phyloP scores from a whole-genome alignment of 2,329 filamentous ascomycete genomes.

The Ascosphaera aggregata region DNA sequence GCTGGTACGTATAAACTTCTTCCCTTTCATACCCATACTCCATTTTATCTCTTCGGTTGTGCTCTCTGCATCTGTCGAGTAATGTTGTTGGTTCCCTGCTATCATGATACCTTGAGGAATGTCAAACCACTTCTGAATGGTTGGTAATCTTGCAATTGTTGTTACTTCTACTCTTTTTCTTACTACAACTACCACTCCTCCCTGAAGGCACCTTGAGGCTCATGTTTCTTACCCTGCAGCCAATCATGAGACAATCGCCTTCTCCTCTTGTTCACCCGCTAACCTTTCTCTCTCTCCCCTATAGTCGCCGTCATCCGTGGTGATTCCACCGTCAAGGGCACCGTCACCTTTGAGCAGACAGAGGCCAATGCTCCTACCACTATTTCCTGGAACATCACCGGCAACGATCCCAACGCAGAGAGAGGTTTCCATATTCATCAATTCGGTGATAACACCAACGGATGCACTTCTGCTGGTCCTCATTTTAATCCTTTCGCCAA shows the following conservation, averaged over 20 bases:
- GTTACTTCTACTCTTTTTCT: neutral
- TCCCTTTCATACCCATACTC: slow-evolving; percentile 6
- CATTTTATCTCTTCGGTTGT: slow-evolving; percentile 2
- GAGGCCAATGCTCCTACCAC: slow-evolving; percentile 62
- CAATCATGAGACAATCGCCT: neutral
- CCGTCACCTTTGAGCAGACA: slow-evolving; percentile 84
- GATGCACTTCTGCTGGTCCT: slow-evolving; percentile 92
- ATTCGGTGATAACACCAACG: slow-evolving; percentile 99
- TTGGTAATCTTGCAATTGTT: neutral
- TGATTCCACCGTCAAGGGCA: slow-evolving; percentile 87
- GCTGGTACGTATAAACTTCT: slow-evolving; percentile 43
- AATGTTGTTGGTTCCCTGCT: slow-evolving; percentile 3
- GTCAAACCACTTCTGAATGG: neutral
- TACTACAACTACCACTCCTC: slow-evolving; percentile 2
- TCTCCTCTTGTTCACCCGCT: neutral
- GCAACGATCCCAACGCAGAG: slow-evolving; percentile 85
- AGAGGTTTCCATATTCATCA: slow-evolving; percentile 98
- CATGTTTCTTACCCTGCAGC: slow-evolving; percentile 1
- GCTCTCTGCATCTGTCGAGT: slow-evolving; percentile 1
- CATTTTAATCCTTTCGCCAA: slow-evolving; percentile 97
- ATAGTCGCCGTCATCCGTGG: slow-evolving; percentile 89
- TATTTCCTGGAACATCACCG: slow-evolving; percentile 77
- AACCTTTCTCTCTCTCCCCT: neutral
- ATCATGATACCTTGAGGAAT: slow-evolving; percentile 1
- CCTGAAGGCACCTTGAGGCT: slow-evolving; percentile 1